These are phyloP conservation scores for Ceratocystis cacaofunesta DNA, from an alignment of 2,329 filamentous ascomycete genomes.

Conservation along the genomic window DNA sequence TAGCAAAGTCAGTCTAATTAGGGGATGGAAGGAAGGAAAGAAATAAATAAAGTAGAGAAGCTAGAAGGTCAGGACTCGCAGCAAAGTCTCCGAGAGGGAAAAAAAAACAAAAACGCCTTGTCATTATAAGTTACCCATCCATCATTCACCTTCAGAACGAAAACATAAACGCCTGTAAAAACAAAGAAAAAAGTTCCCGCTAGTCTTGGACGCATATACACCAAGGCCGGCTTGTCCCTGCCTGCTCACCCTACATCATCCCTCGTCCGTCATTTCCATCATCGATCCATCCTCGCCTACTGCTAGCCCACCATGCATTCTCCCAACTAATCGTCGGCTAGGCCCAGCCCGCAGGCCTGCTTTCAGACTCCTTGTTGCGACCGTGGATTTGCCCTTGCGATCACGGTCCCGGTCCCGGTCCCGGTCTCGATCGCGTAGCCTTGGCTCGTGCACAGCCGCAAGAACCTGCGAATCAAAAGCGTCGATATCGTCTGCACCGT, in stretches of 20 bases:
- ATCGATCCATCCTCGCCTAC: conserved; percentile 31
- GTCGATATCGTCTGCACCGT: conserved; percentile 32
- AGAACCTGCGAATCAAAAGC: conserved; percentile 40
- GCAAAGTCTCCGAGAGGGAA: neutral
- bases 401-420: conserved; percentile 22
- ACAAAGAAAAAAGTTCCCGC: neutral
- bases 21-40: neutral
- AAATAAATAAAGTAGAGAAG: neutral
- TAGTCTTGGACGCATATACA: too few species aligned
- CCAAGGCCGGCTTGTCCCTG: neutral
- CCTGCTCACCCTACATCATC: conserved; percentile 21
- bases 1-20: too few species aligned
- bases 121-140: neutral
- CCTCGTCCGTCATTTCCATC: conserved; percentile 44
- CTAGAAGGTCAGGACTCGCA: neutral
- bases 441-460: conserved; percentile 19
- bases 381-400: conserved; percentile 32
- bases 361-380: conserved; percentile 17
- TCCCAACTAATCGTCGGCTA: conserved; percentile 24
- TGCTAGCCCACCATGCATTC: conserved; percentile 21
- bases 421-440: neutral
- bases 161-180: neutral
- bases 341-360: neutral
- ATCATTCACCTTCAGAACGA: too few species aligned
- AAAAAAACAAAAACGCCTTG: conserved; percentile 6